Percentiles rank a stretch among this genome's conserved stretches.
phyloP scores from a whole-genome alignment of 1,284 basidiomycete species.

The Thelephora terrestris region DNA sequence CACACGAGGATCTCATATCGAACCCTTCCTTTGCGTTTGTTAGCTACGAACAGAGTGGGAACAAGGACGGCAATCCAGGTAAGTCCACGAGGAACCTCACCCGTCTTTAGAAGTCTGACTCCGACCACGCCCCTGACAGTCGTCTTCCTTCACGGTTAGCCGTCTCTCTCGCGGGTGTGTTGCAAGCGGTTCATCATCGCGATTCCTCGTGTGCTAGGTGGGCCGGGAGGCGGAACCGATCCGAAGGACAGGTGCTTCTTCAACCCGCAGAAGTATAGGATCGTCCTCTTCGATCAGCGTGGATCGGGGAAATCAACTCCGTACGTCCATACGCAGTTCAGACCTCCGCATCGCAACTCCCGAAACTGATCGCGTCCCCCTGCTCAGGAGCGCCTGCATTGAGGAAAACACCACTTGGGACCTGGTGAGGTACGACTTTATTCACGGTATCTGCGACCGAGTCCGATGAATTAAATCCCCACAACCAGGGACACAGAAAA shows the following conservation, averaged over 20 bases:
- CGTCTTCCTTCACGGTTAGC: constrained; percentile 69
- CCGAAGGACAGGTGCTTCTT: constrained; percentile 68
- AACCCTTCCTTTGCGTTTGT: background rate
- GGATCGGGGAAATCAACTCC: constrained; percentile 83
- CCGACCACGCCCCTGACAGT: constrained; percentile 31
- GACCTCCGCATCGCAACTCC: background rate
- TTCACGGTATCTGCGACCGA: too few species aligned
- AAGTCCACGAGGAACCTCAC: constrained; percentile 10
- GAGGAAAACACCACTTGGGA: constrained; percentile 95
- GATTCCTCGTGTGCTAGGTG: constrained; percentile 30
- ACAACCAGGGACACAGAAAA: constrained; percentile 67
- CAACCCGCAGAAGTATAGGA: constrained; percentile 80
- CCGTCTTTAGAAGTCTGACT: too few species aligned
- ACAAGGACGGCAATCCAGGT: constrained; percentile 69
- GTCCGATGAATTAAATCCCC: too few species aligned
- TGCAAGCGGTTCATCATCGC: background rate
- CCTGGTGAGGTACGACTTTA: constrained; percentile 39
- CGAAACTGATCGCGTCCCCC: background rate
- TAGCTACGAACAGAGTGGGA: constrained; percentile 78
- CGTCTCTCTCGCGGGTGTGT: background rate
- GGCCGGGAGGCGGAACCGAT: constrained; percentile 67
- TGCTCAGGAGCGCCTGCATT: constrained; percentile 52
- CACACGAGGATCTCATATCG: too few species aligned
- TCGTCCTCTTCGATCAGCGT: constrained; percentile 76
- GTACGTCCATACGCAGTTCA: constrained; percentile 28